Evolutionary conservation across 805 yeast species (phyloP).

Genomic region (Kluyveromyces wickerhamii): DNA sequence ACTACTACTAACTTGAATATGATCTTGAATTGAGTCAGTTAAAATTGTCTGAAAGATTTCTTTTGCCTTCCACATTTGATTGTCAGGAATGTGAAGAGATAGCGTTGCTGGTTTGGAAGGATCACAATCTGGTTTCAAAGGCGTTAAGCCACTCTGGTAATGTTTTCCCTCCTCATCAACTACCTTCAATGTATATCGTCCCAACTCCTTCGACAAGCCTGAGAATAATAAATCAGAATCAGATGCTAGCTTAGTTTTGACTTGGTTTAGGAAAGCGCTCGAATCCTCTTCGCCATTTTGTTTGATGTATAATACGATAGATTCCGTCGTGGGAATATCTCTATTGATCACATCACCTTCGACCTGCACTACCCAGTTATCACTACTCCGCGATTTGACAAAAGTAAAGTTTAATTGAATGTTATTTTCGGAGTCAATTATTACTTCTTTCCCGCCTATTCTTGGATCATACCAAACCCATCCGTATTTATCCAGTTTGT

Average conservation of each 20-base stretch:
- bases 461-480: slow-evolving; percentile 90
- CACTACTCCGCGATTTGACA: slow-evolving; percentile 61
- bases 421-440: slow-evolving; percentile 58
- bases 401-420: slow-evolving; percentile 62
- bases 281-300: slow-evolving; percentile 47
- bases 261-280: not conserved
- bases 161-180: slow-evolving; percentile 41
- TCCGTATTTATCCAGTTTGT: slow-evolving; percentile 63
- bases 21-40: slow-evolving; percentile 55
- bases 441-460: slow-evolving; percentile 71
- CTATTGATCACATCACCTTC: slow-evolving; percentile 54
- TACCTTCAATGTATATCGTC: slow-evolving; percentile 54
- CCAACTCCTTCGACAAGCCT: slow-evolving; percentile 59
- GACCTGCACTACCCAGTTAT: slow-evolving; percentile 75
- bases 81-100: slow-evolving; percentile 64
- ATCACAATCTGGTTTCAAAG: slow-evolving; percentile 38
- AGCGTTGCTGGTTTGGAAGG: slow-evolving; percentile 56
- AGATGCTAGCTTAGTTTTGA: slow-evolving; percentile 2
- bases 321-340: slow-evolving; percentile 41
- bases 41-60: slow-evolving; percentile 66
- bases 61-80: slow-evolving; percentile 65
- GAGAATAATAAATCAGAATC: slow-evolving; percentile 27
- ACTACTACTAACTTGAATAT: slow-evolving; percentile 28
- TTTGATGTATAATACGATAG: slow-evolving; percentile 73
- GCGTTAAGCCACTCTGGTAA: slow-evolving; percentile 22